Evolutionary conservation across 2,329 filamentous ascomycete genomes (phyloP).

Genomic region (Aschersonia sp.): DNA sequence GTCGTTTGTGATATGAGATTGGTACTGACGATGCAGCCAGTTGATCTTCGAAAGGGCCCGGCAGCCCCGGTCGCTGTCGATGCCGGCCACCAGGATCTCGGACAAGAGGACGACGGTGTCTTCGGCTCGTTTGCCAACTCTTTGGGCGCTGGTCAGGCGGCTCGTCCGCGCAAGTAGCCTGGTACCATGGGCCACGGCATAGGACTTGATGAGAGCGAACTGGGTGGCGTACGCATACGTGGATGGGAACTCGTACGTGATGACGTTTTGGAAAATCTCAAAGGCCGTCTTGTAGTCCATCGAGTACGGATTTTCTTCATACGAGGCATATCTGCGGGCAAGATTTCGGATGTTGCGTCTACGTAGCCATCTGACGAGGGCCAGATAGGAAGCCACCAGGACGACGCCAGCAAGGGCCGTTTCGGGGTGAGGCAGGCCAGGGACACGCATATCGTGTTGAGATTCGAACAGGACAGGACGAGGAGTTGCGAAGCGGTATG

Average conservation of each 20-base stretch:
- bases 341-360: background rate
- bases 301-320: background rate
- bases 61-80: background rate
- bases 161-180: background rate
- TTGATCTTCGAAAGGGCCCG: background rate
- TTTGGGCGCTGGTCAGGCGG: background rate
- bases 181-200: background rate
- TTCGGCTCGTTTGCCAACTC: background rate
- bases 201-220: background rate
- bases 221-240: background rate
- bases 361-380: background rate
- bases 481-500: too few relatives aligned
- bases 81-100: background rate
- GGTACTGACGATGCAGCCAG: background rate
- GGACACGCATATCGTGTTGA: background rate
- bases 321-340: background rate
- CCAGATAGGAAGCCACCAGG: background rate
- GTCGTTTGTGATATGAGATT: background rate
- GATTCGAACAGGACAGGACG: too few relatives aligned
- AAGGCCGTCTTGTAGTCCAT: background rate
- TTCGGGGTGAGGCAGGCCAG: background rate
- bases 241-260: background rate
- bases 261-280: background rate
- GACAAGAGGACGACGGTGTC: background rate
- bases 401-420: background rate